Base-by-base conservation (phyloP, 2,329 filamentous ascomycete genomes). In the Colletotrichum chrysophilum region DNA sequence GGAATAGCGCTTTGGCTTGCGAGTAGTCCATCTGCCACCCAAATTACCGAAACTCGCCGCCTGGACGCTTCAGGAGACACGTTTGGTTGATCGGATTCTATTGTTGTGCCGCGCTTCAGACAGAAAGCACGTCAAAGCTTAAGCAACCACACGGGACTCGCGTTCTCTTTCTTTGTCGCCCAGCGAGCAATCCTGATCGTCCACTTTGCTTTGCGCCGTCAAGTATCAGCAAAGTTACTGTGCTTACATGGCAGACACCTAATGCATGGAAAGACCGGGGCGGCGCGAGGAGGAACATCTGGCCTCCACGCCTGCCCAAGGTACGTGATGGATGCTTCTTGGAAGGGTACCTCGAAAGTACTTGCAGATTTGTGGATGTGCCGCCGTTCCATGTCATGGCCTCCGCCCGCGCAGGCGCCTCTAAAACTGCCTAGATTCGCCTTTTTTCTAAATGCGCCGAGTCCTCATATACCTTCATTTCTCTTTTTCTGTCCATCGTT, bases 121-220 rank as follows among this genome's bases (percentile, higher is more conserved):
- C 64, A 65, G 55, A 69, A 28, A 48, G n/a, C 13, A 58, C 18
- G 70, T 76, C 74, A 65, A 76, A 74, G 74, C 74, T 56, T 48
- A 38, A 58, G 10, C 28, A 65, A 32, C 74, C 67, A 70, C 66
- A 69, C 65, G 43, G 62, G 56, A 61, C 70, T 52, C 55, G 21
- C 10, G 7, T 61, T 56, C 32, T 61, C 66, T 60, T 74, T 71
- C 66, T 65, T 69, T 32, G 64, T 76, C 36, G 64, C 28, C 64
- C 60, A 38, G 70, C 58, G 21, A 69, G 36, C 64, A 64, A 52
- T 34, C 43, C 38, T 56, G 21, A 60, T 52, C 65, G 32, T 52
- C 58, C 60, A 18, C 30, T 48, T 38, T 68, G 70, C 21, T 69
- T 68, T 55, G 58, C 58, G 55, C 38, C 26, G 9, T 30, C 38